phyloP scores from a whole-genome alignment of 805 yeast genomes.

The Candida cerambycidarum region DNA sequence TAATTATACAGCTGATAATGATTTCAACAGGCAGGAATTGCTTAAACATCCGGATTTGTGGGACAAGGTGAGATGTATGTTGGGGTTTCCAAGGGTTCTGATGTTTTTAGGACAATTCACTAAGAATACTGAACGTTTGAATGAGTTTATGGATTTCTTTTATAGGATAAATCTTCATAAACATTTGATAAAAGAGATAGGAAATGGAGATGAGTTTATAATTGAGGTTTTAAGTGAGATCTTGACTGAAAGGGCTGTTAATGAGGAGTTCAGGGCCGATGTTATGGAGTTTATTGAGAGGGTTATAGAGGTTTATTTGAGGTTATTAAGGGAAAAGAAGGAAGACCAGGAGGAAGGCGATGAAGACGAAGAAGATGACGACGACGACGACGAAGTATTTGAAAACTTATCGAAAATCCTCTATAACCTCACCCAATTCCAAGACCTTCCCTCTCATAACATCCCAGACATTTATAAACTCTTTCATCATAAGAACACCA shows the following conservation, averaged over 20 bases:
- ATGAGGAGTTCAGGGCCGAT: conserved; percentile 5
- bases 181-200: conserved; percentile 3
- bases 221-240: conserved; percentile 16
- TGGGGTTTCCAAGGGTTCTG: conserved; percentile 16
- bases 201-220: conserved; percentile 2
- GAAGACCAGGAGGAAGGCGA: conserved; percentile 11
- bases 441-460: conserved; percentile 12
- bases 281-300: conserved; percentile 9
- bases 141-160: conserved; percentile 18
- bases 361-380: conserved; percentile 12
- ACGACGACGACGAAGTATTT: conserved; percentile 12
- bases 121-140: conserved; percentile 22
- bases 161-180: conserved; percentile 8
- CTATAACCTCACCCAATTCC: conserved; percentile 22
- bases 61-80: conserved; percentile 9
- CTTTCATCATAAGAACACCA: conserved; percentile 10
- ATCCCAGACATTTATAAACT: conserved; percentile 11
- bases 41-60: conserved; percentile 19
- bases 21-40: conserved; percentile 19
- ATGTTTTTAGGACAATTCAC: conserved; percentile 34
- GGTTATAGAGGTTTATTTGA: conserved; percentile 5
- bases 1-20: conserved; percentile 38
- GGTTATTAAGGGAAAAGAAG: background rate
- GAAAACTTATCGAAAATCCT: conserved; percentile 16
- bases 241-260: conserved; percentile 12